phyloP scores from a whole-genome alignment of 257 asterid genomes.

The Solanum clarkiae region DNA sequence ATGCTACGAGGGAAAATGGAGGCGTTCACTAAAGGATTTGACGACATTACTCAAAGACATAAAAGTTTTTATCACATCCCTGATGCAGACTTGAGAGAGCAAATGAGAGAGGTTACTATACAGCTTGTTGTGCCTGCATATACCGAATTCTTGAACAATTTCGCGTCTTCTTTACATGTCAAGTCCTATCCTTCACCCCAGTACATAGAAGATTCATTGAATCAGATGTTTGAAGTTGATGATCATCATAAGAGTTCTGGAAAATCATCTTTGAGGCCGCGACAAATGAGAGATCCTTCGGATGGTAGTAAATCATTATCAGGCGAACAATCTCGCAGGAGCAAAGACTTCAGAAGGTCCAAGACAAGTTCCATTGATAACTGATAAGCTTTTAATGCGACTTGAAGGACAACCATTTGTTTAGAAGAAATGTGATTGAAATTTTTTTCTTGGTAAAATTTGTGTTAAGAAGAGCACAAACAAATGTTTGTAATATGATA shows the following conservation, averaged over 20 bases:
- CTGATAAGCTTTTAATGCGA: background rate
- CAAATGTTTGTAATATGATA: background rate
- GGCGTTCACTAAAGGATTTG: slow-evolving; percentile 35
- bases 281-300: background rate
- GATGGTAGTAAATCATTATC: slow-evolving; percentile 19
- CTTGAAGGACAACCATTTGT: background rate
- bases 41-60: slow-evolving; percentile 42
- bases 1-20: slow-evolving; percentile 40
- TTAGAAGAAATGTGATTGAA: background rate
- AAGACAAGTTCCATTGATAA: slow-evolving; percentile 5
- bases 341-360: slow-evolving; percentile 8
- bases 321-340: slow-evolving; percentile 17
- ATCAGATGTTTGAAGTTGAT: slow-evolving; percentile 32
- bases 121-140: slow-evolving; percentile 45
- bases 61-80: slow-evolving; percentile 37
- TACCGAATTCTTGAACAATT: slow-evolving; percentile 24
- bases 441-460: background rate
- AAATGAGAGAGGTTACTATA: slow-evolving; percentile 51
- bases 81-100: slow-evolving; percentile 70
- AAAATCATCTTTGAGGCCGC: background rate
- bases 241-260: slow-evolving; percentile 12
- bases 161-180: slow-evolving; percentile 17
- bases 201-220: slow-evolving; percentile 28
- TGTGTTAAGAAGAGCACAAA: background rate
- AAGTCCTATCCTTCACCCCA: slow-evolving; percentile 26